Base-by-base conservation (phyloP, 2,329 filamentous ascomycete species). In the Nemania serpens region DNA sequence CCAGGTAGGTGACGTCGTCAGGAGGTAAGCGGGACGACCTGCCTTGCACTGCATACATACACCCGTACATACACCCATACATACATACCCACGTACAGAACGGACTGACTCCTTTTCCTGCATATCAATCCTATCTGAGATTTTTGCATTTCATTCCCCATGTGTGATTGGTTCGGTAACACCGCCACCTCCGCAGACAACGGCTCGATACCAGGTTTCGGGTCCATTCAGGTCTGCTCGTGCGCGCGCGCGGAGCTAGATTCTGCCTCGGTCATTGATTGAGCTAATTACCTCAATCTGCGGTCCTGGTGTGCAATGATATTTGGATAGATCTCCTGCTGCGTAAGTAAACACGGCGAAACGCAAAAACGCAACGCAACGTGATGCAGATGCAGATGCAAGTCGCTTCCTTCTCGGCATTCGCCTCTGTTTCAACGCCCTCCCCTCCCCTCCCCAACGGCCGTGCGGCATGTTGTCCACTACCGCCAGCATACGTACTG, bases 351-450 rank as follows among this genome's bases (percentile, higher is more conserved):
- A 39, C 11, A 39, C 36, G 11, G 11, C 36, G 15, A n/a, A 39
- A n/a, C 15, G 11, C 11, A 39, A n/a, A n/a, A 39, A 39, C 36
- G 36, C 36, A 39, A 25, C 15, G 46, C 20, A 34, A 36, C n/a
- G 46, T n/a, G 6, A 20, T 25, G 46, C 17, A 34, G n/a, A 48
- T 13, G 45, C 45, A 48, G 33, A 48, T 54, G 41, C 45, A 58
- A 34, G 37, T 46, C 42, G 47, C 48, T 55, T 55, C 61, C 58
- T 58, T 25, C 59, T 52, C 61, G 58, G 61, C 55, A 9, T 55
- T 64, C 61, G 61, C 61, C 61, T 64, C 36, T 61, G 61, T 61
- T 61, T 61, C 58, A 46, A 58, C 54, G 49, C 61, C 15, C 7
- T 7, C 7, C 25, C 25, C 25, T 3, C 58, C 55, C 7, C 25